Evolutionary conservation across 768 basidiomycete genomes (phyloP).

Genomic region (Chiua virens): DNA sequence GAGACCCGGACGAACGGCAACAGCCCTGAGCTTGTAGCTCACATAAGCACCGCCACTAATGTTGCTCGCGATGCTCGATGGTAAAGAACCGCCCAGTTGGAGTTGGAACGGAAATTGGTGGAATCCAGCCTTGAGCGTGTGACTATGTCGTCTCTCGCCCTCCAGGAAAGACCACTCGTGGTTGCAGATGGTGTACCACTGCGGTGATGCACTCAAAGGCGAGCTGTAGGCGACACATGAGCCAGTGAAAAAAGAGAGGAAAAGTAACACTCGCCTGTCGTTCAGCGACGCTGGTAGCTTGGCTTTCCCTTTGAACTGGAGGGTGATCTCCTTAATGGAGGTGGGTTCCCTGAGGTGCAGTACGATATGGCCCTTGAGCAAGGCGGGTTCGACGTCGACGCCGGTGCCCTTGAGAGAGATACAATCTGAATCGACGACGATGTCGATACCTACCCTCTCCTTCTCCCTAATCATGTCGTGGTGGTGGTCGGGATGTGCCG

Average conservation of each 20-base stretch:
- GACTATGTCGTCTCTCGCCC: constrained; percentile 71
- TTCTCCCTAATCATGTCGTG: constrained; percentile 47
- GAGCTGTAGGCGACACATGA: constrained; percentile 11
- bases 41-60: constrained; percentile 63
- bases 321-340: constrained; percentile 78
- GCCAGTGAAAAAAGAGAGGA: constrained; percentile 1
- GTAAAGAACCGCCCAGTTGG: constrained; percentile 80
- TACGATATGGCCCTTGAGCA: constrained; percentile 78
- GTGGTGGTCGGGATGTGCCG: constrained; percentile 21
- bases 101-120: constrained; percentile 93
- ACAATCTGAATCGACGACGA: constrained; percentile 68
- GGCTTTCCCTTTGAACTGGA: constrained; percentile 84
- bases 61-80: constrained; percentile 66
- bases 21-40: constrained; percentile 87
- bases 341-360: constrained; percentile 81
- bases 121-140: constrained; percentile 93
- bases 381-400: constrained; percentile 77
- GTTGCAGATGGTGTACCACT: constrained; percentile 65
- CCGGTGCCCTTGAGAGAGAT: constrained; percentile 78
- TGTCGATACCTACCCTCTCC: constrained; percentile 62
- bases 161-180: constrained; percentile 95
- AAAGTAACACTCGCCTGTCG: constrained; percentile 54
- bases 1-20: constrained; percentile 76
- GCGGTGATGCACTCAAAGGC: constrained; percentile 31
- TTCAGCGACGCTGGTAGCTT: constrained; percentile 56